These are phyloP conservation scores for Camelina hispida DNA, from an alignment of 345 rosid genomes.

Conservation along the genomic window DNA sequence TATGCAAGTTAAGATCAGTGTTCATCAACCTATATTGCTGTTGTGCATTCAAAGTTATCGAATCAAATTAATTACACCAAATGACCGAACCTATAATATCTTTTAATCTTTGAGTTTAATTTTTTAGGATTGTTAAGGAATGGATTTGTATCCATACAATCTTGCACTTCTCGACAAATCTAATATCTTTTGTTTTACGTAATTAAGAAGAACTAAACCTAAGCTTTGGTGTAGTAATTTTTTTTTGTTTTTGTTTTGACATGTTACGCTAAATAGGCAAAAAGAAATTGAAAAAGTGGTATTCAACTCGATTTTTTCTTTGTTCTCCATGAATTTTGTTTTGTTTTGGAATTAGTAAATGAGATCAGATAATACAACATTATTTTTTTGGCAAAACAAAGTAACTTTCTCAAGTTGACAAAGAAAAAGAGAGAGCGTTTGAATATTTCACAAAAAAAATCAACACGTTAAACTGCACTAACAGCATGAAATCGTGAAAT, in stretches of 20 bases:
- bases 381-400: constrained; percentile 8
- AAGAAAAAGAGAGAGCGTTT: constrained; percentile 24
- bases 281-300: no score
- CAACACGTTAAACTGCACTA: constrained; percentile 45
- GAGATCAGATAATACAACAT: constrained; percentile 6
- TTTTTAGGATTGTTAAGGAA: no score
- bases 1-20: not conserved
- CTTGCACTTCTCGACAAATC: no score
- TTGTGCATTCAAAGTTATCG: not conserved
- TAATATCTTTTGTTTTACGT: no score
- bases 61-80: constrained; percentile 4
- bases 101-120: no score
- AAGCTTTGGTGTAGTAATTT: no score
- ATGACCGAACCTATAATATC: no score
- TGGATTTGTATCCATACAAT: no score
- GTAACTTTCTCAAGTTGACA: constrained; percentile 25
- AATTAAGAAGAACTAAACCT: no score
- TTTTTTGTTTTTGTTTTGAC: no score
- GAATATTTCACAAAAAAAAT: constrained; percentile 34
- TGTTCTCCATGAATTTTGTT: not conserved
- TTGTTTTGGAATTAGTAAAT: not conserved
- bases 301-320: no score
- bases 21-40: not conserved
- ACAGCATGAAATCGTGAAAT: constrained; percentile 35
- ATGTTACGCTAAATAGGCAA: no score